Conservation (phyloP, 73 alveolate genomes). For the Paramecium biaurelia region DNA sequence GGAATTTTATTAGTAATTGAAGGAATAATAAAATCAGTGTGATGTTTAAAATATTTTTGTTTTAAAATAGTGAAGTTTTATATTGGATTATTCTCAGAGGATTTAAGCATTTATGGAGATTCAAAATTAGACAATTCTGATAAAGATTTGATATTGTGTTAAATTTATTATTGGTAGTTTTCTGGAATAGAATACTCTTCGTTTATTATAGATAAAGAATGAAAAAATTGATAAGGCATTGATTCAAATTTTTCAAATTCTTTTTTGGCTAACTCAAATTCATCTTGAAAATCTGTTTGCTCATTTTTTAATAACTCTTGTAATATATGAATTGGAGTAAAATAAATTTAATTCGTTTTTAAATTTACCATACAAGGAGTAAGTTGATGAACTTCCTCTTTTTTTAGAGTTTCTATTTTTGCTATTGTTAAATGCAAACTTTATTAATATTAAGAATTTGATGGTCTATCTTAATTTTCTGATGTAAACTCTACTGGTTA, state of each 20-base stretch:
- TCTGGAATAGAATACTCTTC: background rate
- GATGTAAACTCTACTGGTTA: background rate
- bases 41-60: background rate
- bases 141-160: background rate
- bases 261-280: background rate
- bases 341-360: background rate
- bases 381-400: background rate
- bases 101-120: background rate
- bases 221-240: background rate
- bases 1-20: background rate
- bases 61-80: background rate
- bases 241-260: background rate
- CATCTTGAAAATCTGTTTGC: background rate
- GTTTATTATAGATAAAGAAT: background rate
- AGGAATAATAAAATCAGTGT: background rate
- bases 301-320: background rate
- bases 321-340: background rate
- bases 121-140: background rate
- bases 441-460: background rate
- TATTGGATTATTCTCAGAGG: background rate
- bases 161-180: background rate
- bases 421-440: background rate
- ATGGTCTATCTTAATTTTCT: background rate
- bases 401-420: background rate
- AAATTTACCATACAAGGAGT: slow-evolving; percentile 7